These are phyloP conservation scores for Oxytropis ochrocephala DNA, from an alignment of 306 rosid species.

Conservation along the genomic window DNA sequence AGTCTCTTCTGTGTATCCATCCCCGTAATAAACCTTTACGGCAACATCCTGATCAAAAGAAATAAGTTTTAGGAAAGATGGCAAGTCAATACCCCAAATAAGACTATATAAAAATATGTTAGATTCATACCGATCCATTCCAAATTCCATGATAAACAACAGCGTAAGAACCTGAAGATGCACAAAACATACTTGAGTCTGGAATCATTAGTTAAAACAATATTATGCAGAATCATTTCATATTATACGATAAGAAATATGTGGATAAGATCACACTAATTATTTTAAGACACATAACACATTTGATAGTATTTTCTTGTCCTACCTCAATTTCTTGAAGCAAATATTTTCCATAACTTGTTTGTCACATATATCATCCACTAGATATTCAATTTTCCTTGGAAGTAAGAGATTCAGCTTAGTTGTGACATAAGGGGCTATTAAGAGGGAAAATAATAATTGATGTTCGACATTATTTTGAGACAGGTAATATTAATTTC, in stretches of 20 bases:
- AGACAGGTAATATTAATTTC: not conserved
- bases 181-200: not conserved
- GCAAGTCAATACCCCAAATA: not conserved
- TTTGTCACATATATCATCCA: not conserved
- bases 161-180: slow-evolving; percentile 57
- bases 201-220: not conserved
- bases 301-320: not conserved
- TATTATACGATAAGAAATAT: not conserved
- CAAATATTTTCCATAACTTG: not conserved
- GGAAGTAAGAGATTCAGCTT: not conserved
- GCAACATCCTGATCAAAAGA: slow-evolving; percentile 57
- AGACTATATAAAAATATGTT: slow-evolving; percentile 6
- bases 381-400: not conserved
- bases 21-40: slow-evolving; percentile 52
- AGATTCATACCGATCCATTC: slow-evolving; percentile 64
- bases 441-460: not conserved
- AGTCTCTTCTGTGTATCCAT: slow-evolving; percentile 44
- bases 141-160: slow-evolving; percentile 66
- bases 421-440: not conserved
- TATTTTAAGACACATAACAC: not conserved
- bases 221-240: not conserved
- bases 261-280: slow-evolving; percentile 2
- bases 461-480: not conserved
- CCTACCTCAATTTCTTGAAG: slow-evolving; percentile 1
- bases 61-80: slow-evolving; percentile 4